phyloP scores from a whole-genome alignment of 1,284 basidiomycete species.

The Vanrija humicola region DNA sequence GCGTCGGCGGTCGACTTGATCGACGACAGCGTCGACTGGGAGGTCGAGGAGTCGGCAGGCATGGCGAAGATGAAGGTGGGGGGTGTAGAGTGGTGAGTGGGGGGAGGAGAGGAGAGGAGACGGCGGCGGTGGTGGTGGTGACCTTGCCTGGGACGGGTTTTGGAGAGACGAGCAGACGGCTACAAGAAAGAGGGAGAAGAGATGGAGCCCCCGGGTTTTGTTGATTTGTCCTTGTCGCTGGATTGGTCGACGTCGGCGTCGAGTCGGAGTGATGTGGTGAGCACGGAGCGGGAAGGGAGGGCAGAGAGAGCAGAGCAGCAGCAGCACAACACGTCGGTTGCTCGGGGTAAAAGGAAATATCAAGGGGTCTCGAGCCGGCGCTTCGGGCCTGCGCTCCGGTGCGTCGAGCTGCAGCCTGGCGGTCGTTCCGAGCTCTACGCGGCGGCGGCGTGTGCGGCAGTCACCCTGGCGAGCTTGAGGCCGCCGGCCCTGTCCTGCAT shows the following conservation, averaged over 20 bases:
- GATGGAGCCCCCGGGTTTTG: not conserved
- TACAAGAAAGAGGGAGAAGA: not conserved
- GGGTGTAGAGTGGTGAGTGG: constrained; percentile 4
- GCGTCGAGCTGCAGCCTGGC: too few species aligned
- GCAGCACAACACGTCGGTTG: too few species aligned
- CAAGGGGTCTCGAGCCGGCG: not conserved
- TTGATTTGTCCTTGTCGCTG: too few species aligned
- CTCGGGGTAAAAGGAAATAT: not conserved
- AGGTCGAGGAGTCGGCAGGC: constrained; percentile 5
- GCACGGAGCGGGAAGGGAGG: too few species aligned
- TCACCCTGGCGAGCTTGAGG: too few species aligned
- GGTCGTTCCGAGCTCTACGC: not conserved
- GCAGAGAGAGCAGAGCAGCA: too few species aligned
- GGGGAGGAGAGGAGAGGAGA: constrained; percentile 1
- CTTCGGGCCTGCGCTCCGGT: not conserved
- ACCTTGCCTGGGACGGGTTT: too few species aligned
- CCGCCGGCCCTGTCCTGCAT: not conserved
- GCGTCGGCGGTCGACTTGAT: constrained; percentile 32
- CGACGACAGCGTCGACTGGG: constrained; percentile 1
- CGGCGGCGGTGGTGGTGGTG: too few species aligned
- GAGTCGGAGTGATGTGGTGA: too few species aligned
- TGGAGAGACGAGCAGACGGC: not conserved
- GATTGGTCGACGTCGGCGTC: too few species aligned
- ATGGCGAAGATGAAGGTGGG: not conserved
- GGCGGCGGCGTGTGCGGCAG: too few species aligned